Conservation (phyloP, 768 basidiomycete genomes). For the Leccinum olivaceopallidum region DNA sequence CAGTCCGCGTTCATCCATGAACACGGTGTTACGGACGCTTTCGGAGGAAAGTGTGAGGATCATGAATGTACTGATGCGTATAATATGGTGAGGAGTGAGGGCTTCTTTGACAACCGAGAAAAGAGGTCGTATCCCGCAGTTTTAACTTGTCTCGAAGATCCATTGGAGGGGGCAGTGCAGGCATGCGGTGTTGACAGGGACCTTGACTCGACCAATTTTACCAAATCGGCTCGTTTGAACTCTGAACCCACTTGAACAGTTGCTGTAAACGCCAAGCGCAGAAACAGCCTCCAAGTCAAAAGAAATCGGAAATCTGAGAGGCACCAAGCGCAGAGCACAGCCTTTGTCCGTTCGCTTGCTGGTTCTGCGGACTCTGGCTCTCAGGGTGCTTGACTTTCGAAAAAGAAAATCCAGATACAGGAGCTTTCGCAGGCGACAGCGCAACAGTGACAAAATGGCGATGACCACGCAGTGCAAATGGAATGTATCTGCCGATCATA, state of each 20-base stretch:
- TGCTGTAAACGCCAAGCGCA: not conserved
- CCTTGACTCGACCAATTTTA: not conserved
- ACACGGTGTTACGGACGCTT: constrained; percentile 26
- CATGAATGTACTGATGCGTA: constrained; percentile 12
- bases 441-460: not conserved
- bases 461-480: not conserved
- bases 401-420: not conserved
- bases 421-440: not conserved
- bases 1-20: constrained; percentile 29
- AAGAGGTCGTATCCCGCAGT: not conserved
- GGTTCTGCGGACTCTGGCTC: not conserved
- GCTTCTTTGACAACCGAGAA: not conserved
- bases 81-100: too few relatives aligned
- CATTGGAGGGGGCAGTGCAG: not conserved
- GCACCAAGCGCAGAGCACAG: not conserved
- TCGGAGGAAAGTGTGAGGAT: constrained; percentile 28
- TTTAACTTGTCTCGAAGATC: constrained; percentile 2
- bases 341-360: not conserved
- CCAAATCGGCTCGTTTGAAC: not conserved
- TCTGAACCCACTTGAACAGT: not conserved
- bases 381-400: not conserved
- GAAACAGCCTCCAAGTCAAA: not conserved
- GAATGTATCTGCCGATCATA: too few relatives aligned
- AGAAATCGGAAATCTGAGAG: not conserved
- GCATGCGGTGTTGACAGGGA: not conserved